A percentile compares a stretch with the other conserved stretches of the same genome.
Conservation (phyloP, 352 stramenopile species). For the Phytophthora tentaculata region DNA sequence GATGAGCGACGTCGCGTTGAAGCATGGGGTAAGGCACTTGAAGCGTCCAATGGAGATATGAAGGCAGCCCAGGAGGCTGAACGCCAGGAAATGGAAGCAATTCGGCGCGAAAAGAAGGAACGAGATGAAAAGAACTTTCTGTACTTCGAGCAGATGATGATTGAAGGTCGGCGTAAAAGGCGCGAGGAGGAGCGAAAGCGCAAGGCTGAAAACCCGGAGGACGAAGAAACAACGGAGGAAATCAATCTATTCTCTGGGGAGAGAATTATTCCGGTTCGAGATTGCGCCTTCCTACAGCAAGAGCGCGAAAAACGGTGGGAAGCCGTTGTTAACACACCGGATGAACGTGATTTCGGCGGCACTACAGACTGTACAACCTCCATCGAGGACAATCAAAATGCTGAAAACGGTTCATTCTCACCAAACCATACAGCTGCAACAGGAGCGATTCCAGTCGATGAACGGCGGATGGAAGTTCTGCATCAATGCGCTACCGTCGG, state of each 20-base stretch:
- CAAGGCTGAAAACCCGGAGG: constrained; percentile 23
- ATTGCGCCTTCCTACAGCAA: constrained; percentile 65
- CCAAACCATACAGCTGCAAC: not conserved
- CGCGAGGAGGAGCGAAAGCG: constrained; percentile 49
- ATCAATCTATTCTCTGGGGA: constrained; percentile 78
- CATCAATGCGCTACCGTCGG: constrained; percentile 80
- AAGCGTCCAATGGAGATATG: constrained; percentile 74
- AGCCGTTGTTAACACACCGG: constrained; percentile 54
- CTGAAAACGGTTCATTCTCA: constrained; percentile 7
- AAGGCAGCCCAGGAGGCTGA: constrained; percentile 85
- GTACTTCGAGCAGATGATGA: constrained; percentile 90
- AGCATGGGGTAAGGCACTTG: constrained; percentile 70
- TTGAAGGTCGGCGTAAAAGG: constrained; percentile 65
- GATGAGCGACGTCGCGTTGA: constrained; percentile 88
- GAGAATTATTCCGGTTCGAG: constrained; percentile 65
- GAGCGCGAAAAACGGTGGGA: constrained; percentile 75
- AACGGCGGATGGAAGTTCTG: constrained; percentile 58
- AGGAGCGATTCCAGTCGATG: constrained; percentile 54
- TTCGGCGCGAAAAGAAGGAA: constrained; percentile 88
- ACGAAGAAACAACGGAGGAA: constrained; percentile 34
- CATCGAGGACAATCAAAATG: constrained; percentile 36
- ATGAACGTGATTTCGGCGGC: constrained; percentile 10
- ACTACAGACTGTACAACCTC: too few relatives aligned
- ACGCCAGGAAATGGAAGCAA: constrained; percentile 82
- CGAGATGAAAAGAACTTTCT: constrained; percentile 88